A percentile compares a stretch with the other conserved stretches of the same genome.
Evolutionary conservation across 345 rosid species (phyloP).

Genomic region (Rhodamnia rubescens): DNA sequence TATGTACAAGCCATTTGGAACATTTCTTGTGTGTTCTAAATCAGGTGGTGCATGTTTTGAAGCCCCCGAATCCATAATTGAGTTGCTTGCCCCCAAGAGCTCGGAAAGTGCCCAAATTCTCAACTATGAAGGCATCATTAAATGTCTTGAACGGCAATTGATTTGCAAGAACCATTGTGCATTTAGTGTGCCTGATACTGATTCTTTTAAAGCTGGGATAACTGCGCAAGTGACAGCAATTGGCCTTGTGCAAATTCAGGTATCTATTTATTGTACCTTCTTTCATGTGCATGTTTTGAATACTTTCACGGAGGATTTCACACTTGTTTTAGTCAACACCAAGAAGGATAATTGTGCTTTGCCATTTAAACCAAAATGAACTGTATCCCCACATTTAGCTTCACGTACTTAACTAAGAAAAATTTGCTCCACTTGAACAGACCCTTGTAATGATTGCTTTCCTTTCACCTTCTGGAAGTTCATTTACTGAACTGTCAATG

Average conservation of each 20-base stretch:
- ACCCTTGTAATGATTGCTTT: background rate
- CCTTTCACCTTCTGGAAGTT: background rate
- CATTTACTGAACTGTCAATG: background rate
- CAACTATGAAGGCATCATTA: slow-evolving; percentile 6
- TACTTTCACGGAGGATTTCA: background rate
- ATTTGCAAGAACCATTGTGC: slow-evolving; percentile 3
- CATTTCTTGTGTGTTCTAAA: slow-evolving; percentile 30
- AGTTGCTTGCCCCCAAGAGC: slow-evolving; percentile 10
- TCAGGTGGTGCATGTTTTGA: slow-evolving; percentile 31
- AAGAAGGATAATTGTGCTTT: background rate
- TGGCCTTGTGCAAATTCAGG: slow-evolving; percentile 17
- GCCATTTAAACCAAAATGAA: background rate
- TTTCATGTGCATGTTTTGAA: no score
- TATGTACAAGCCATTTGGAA: slow-evolving; percentile 43
- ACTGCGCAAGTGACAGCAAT: slow-evolving; percentile 15
- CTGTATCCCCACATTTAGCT: background rate
- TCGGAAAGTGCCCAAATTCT: background rate
- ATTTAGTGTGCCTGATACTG: background rate
- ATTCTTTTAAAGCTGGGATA: slow-evolving; percentile 10
- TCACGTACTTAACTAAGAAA: background rate
- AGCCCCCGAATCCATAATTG: slow-evolving; percentile 23
- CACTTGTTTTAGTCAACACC: background rate
- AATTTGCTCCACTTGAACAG: background rate
- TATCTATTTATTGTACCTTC: background rate
- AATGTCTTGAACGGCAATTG: background rate